Base-by-base conservation (phyloP, 371 early-diverging fungal species). In the Rhizopus delemar region DNA sequence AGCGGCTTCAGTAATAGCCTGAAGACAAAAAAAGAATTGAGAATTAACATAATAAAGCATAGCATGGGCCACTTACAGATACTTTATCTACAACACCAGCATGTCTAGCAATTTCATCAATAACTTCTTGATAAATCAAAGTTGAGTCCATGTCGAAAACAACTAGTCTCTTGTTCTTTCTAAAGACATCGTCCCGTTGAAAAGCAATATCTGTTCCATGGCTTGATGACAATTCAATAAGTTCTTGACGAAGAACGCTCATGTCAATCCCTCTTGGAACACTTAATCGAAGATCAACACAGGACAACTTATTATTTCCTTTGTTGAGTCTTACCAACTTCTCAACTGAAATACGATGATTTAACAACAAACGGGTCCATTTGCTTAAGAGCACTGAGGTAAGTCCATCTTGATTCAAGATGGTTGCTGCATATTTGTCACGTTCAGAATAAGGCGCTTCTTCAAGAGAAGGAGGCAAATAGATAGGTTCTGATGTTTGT, bases 101-200 rank as follows among this genome's bases (percentile, higher is more conserved):
- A 63, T 90, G 74, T 34, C 89, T 76, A 11, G 97, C 99, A 74
- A 98, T 91, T 77, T 97, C 98, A 72, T 98, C 99, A 81, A 98
- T 98, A 16, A 96, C 96, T 66, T 98, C 99, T 71, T 97, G 96
- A 68, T 93, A 91, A 66, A 98, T 98, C 56, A 98, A 71, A 0
- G 99, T 98, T 4, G 95, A 95, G 68, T 98, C 99, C 97, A 98
- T 97, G 77, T 98, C 99, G 79, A 98, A 97, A 5, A 97, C 93
- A 5, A 94, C 93, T 34, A 98, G 81, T 45, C 98, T 86, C 77
- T 96, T 96, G 62, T 94, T 86, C 58, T 87, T 84, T 48, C 97
- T 78, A 74, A 88, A 95, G 4, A 95, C 92, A 64, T 92, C 90
- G 73, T 92, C 87, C 0, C 80, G 84, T 69, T 96, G 96, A 62